A percentile compares a stretch with the other conserved stretches of the same genome.
Evolutionary conservation across 805 yeast species (phyloP).

Genomic region (Saccharomycopsis sp.): DNA sequence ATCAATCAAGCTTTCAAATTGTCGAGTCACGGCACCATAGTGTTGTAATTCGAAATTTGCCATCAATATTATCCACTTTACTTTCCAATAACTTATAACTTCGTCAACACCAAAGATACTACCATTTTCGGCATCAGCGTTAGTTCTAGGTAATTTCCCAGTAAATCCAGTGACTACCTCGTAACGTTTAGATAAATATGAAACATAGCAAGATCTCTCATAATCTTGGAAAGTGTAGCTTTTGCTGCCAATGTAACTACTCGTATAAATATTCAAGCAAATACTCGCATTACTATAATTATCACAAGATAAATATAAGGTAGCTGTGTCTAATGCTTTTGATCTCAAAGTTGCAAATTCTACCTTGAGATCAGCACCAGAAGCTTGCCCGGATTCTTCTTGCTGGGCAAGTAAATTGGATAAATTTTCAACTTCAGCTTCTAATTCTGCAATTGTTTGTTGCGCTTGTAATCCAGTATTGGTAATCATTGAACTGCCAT

Average conservation of each 20-base stretch:
- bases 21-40: conserved; percentile 22
- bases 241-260: background rate
- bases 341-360: background rate
- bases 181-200: conserved; percentile 5
- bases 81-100: conserved; percentile 25
- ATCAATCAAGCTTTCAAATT: conserved; percentile 18
- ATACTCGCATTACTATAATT: background rate
- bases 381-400: too few relatives aligned
- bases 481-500: background rate
- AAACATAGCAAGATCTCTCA: conserved; percentile 7
- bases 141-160: background rate
- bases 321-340: conserved; percentile 1
- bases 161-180: background rate
- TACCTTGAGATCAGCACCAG: background rate
- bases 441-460: background rate
- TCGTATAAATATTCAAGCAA: background rate
- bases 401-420: background rate
- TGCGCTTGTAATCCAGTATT: too few relatives aligned
- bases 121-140: background rate
- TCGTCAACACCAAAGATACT: conserved; percentile 13
- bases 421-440: background rate
- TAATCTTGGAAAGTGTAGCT: conserved; percentile 9
- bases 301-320: conserved; percentile 2
- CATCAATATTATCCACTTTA: conserved; percentile 24
- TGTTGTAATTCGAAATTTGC: conserved; percentile 24